Evolutionary conservation across 345 rosid genomes (phyloP).

Genomic region (Populus ilicifolia): DNA sequence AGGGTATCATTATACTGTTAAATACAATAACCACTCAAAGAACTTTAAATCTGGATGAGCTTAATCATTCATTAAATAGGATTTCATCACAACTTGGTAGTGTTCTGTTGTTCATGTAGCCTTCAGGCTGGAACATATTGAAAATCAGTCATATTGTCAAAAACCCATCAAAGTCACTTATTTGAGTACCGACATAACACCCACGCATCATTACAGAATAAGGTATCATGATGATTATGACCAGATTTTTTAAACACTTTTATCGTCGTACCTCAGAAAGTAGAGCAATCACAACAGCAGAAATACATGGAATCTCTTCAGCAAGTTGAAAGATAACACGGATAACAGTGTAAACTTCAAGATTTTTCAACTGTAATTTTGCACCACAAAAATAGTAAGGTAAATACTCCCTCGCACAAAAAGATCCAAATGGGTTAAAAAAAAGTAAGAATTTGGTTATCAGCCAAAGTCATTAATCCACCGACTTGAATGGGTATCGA

Average conservation of each 20-base stretch:
- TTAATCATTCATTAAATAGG: background rate
- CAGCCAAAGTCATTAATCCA: background rate
- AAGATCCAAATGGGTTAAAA: background rate
- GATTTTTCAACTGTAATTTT: constrained; percentile 80
- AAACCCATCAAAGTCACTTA: background rate
- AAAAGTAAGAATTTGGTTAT: too few relatives aligned
- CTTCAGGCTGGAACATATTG: background rate
- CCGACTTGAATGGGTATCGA: constrained; percentile 97
- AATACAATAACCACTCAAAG: background rate
- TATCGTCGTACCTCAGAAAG: constrained; percentile 69
- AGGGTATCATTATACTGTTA: background rate
- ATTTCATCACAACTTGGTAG: background rate
- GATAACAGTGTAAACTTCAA: constrained; percentile 86
- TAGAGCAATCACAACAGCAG: constrained; percentile 94
- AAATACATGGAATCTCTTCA: constrained; percentile 95
- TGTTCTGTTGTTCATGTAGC: background rate
- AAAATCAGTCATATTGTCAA: background rate
- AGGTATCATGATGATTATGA: background rate
- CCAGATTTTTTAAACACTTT: constrained; percentile 4
- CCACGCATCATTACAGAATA: background rate
- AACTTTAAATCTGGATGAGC: background rate
- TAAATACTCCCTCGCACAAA: background rate
- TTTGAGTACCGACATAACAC: background rate
- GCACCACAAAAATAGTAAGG: constrained; percentile 12
- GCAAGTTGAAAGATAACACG: constrained; percentile 98